Evolutionary conservation across 2,329 filamentous ascomycete genomes (phyloP).

Genomic region (Anisogramma anomala): DNA sequence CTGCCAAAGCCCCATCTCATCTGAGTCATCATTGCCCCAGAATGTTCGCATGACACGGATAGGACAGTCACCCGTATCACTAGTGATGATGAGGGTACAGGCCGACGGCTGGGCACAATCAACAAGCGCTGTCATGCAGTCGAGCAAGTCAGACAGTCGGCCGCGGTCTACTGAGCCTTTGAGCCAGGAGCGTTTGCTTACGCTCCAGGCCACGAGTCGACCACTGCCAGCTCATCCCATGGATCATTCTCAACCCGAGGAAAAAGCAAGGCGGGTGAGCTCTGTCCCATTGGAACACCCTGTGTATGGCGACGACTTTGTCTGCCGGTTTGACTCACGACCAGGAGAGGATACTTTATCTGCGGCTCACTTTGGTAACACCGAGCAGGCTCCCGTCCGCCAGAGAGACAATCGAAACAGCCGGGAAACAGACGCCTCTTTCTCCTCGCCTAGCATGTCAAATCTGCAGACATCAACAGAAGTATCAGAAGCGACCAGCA

Average conservation of each 20-base stretch:
- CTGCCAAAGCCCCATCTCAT: slow-evolving; percentile 26
- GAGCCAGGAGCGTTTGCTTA: slow-evolving; percentile 24
- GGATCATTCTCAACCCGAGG: slow-evolving; percentile 13
- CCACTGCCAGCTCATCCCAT: slow-evolving; percentile 26
- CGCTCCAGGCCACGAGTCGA: slow-evolving; percentile 26
- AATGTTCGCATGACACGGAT: slow-evolving; percentile 29
- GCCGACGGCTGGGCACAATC: slow-evolving; percentile 41
- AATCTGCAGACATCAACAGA: slow-evolving; percentile 38
- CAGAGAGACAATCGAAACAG: slow-evolving; percentile 35
- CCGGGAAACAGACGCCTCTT: slow-evolving; percentile 41
- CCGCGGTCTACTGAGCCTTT: slow-evolving; percentile 9
- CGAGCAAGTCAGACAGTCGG: slow-evolving; percentile 12
- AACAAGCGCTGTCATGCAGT: slow-evolving; percentile 41
- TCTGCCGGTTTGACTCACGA: slow-evolving; percentile 16
- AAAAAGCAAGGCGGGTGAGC: slow-evolving; percentile 7
- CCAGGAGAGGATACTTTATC: slow-evolving; percentile 15
- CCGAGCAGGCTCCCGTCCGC: slow-evolving; percentile 23
- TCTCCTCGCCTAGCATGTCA: slow-evolving; percentile 36
- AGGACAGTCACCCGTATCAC: slow-evolving; percentile 42
- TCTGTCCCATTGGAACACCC: slow-evolving; percentile 3
- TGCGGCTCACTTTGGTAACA: slow-evolving; percentile 13
- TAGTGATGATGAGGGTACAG: slow-evolving; percentile 43
- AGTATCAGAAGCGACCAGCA: slow-evolving; percentile 44
- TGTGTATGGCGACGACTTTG: background rate
- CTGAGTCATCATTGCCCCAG: slow-evolving; percentile 24